These are phyloP conservation scores for Glonium stellatum DNA, from an alignment of 495 filamentous ascomycete genomes.

Conservation along the genomic window DNA sequence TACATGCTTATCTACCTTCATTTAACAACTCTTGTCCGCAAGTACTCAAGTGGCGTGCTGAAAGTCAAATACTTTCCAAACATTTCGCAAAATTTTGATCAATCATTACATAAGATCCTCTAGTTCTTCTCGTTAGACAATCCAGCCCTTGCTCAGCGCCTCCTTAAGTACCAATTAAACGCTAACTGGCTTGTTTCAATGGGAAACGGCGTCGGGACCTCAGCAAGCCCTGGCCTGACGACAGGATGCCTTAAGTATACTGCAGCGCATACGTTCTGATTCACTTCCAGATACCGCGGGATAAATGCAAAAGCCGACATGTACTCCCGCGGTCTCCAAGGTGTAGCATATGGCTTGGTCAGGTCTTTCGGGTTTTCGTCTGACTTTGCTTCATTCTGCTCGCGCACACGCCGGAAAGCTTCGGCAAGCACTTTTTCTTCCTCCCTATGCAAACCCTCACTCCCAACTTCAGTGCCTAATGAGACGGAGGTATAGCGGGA, in stretches of 20 bases:
- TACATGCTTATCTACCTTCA: too few relatives aligned
- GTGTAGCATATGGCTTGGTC: conserved; percentile 79
- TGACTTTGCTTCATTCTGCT: conserved; percentile 29
- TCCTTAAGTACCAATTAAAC: conserved; percentile 88
- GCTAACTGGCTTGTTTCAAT: conserved; percentile 60
- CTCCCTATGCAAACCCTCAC: conserved; percentile 8
- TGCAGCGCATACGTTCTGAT: conserved; percentile 89
- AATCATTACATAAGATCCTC: too few relatives aligned
- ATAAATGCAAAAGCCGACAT: conserved; percentile 93
- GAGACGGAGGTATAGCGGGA: conserved; percentile 19
- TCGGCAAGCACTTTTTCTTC: conserved; percentile 19
- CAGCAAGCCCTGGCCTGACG: conserved; percentile 74
- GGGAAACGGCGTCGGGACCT: conserved; percentile 83
- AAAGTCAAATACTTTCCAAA: too few relatives aligned
- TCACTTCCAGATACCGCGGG: conserved; percentile 91
- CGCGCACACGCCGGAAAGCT: conserved; percentile 19
- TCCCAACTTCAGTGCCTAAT: conserved; percentile 3
- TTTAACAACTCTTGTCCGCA: too few relatives aligned
- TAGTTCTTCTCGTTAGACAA: too few relatives aligned
- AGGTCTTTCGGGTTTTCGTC: conserved; percentile 44
- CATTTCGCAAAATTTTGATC: too few relatives aligned
- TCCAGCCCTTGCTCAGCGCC: conserved; percentile 46
- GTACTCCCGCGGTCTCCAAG: conserved; percentile 81
- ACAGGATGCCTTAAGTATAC: conserved; percentile 95
- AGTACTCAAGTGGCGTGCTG: too few relatives aligned